Evolutionary conservation across 805 yeast genomes (phyloP).

Genomic region (Schizosaccharomyces pombe): DNA sequence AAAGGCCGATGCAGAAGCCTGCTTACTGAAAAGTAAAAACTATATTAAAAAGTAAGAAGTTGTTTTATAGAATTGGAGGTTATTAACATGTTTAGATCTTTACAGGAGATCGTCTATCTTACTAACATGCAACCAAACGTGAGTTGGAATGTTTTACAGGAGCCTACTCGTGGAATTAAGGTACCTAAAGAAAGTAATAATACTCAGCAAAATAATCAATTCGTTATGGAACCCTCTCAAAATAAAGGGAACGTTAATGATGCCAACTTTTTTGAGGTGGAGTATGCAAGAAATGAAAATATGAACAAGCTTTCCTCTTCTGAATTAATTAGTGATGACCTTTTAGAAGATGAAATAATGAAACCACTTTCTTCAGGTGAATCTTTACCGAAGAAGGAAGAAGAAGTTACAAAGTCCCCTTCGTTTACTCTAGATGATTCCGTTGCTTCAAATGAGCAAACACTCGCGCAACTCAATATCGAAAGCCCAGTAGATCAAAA

Average conservation of each 20-base stretch:
- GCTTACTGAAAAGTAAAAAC: neutral
- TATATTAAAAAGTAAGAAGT: neutral
- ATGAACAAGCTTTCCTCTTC: neutral
- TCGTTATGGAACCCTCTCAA: neutral
- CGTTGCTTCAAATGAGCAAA: neutral
- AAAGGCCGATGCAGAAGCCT: neutral
- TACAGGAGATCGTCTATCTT: conserved; percentile 15
- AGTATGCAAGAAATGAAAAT: neutral
- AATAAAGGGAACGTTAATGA: neutral
- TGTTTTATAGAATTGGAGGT: neutral
- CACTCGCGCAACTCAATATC: too few species aligned
- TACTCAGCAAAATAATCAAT: neutral
- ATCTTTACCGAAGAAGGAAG: neutral
- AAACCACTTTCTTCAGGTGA: neutral
- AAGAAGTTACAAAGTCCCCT: neutral
- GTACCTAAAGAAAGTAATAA: too few species aligned
- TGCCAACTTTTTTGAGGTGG: neutral
- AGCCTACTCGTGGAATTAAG: too few species aligned
- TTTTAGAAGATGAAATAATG: conserved; percentile 1
- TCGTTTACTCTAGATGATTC: neutral
- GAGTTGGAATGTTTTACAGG: neutral
- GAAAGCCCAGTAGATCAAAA: too few species aligned
- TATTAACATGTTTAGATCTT: neutral
- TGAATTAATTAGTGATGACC: neutral
- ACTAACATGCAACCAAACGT: conserved; percentile 6